Evolutionary conservation across 768 basidiomycete genomes (phyloP), one percentile per base, ranked within the genome.

Genomic region (Krasilnikovozyma curviuscula): DNA sequence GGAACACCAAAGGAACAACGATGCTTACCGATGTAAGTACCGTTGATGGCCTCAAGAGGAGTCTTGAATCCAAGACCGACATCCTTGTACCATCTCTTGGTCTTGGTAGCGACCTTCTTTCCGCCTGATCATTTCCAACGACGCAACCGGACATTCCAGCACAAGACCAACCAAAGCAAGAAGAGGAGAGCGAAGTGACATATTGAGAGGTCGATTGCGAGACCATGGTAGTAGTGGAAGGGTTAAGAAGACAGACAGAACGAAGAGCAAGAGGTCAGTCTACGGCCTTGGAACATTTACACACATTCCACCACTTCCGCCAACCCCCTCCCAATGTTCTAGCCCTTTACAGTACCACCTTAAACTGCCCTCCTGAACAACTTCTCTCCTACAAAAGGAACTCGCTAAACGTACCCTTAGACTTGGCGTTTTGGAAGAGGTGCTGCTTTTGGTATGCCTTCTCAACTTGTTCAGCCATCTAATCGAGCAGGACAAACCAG

Each of bases 1-100:
- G n/a, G n/a, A n/a, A n/a, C n/a, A n/a, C n/a, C n/a, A 38, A 3
- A 16, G 24, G 30, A 12, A 18, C 37, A 32, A 19, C 19, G 37
- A 24, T 44, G 72, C 84, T 54, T 65, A 88, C 84, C 86, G 62
- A 93, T 81, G 72, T 97, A 98, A 56, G 84, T 82, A 62, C 88
- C 93, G 48, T 75, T 84, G 65, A 97, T 84, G 46, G 93, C 93
- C 61, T 95, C 89, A 55, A 78, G 61, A 40, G 93, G 93, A 25
- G 88, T 97, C 76, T 95, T 88, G 72, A 83, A 93, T 39, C 85
- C 85, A 50, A 95, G 72, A 61, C 89, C 89, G 61, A 93, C 82
- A 69, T 95, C 86, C 77, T 95, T 97, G 72, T 83, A 93, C 91
- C 93, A 98, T 66, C 93, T 74, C 76, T 81, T 93, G 57, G 85